Evolutionary conservation across 495 filamentous ascomycete species (phyloP).

Genomic region (Copromyces sp.): DNA sequence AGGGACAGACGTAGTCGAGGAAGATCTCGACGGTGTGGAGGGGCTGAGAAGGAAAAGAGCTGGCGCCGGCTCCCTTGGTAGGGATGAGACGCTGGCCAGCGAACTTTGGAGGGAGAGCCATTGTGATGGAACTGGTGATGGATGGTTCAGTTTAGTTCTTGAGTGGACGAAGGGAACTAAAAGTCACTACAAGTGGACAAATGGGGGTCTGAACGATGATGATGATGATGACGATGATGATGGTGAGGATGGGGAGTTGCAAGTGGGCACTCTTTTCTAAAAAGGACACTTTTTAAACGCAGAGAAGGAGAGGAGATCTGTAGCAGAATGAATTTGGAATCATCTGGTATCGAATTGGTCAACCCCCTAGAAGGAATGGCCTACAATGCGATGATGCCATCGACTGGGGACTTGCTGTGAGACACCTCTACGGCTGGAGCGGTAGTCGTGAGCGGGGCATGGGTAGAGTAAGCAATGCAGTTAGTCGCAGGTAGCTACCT

Average conservation of each 20-base stretch:
- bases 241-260: not conserved
- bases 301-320: not conserved
- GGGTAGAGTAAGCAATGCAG: not conserved
- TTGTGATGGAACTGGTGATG: conserved; percentile 20
- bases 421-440: not conserved
- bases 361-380: not conserved
- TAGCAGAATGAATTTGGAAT: not conserved
- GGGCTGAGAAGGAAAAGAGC: conserved; percentile 30
- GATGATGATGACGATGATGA: not conserved
- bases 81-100: conserved; percentile 53
- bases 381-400: not conserved
- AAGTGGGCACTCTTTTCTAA: not conserved
- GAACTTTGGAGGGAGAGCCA: conserved; percentile 75
- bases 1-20: conserved; percentile 81
- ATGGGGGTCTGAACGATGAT: not conserved
- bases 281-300: not conserved
- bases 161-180: not conserved
- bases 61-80: conserved; percentile 11
- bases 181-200: not conserved
- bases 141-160: not conserved
- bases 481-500: not conserved
- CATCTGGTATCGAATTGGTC: not conserved
- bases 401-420: not conserved
- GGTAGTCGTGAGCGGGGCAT: not conserved
- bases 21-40: conserved; percentile 71